Base-by-base conservation (phyloP, 2,329 filamentous ascomycete genomes). In the Mycogone perniciosa region DNA sequence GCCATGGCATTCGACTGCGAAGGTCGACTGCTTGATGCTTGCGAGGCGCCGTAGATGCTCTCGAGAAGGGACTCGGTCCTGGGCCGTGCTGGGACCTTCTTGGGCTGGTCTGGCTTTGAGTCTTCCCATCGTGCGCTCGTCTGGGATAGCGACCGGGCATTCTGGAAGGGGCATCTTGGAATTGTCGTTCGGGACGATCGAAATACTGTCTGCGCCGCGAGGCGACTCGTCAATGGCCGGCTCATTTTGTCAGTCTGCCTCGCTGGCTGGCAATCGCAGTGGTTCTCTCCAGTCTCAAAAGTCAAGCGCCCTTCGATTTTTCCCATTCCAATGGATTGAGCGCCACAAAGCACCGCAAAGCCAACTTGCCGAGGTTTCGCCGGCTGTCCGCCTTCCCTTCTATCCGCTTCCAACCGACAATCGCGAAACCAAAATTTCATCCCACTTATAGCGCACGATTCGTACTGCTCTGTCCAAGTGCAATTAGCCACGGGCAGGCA, bases 191-290 rank as follows among this genome's bases (percentile, higher is more conserved):
- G 64, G 48, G 59, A 37, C 26, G 29, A 46, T 53, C 55, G 66
- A 39, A 67, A 63, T 53, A 71, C 57, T 44, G 68, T 62, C 54
- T 67, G 70, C 60, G 70, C 72, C 65, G 72, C 59, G 37, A 72
- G 64, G 67, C 74, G 70, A 60, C 65, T 69, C 57, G 66, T 62
- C 45, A 72, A 64, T 59, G 70, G 61, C 47, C 67, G 71, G 54
- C 68, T 76, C 75, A 78, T 78, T 47, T 60, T 66, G 58, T 59
- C 56, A 48, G 57, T 62, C 67, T 68, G 39, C 27, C 31, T 37
- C 26, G 2, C 39, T 31, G 38, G 20, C 38, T 11, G 30, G 56
- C 61, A 52, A 31, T 37, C 37, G 30, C 26, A 11, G 31, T 31
- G 9, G 20, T 31, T 27, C n/a, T 42, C 39, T 27, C 45, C 44